Base-by-base conservation (phyloP, 306 rosid species). In the Oemleria cerasiformis region DNA sequence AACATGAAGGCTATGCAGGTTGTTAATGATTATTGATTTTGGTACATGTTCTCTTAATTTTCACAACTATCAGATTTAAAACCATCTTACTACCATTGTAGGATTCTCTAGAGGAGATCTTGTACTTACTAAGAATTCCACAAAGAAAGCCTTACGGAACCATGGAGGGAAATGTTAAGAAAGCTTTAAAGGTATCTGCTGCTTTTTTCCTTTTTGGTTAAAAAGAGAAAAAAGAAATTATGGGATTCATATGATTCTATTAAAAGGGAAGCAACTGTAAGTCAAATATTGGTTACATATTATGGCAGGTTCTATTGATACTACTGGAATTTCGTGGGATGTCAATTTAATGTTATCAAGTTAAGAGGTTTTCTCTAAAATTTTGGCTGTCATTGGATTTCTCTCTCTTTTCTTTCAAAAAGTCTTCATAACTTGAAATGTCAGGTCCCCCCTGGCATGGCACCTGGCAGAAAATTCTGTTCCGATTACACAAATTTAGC, bases 141-240 rank as follows among this genome's bases (percentile, higher is more conserved):
- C 97, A 93, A 73, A 84, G 98, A 73, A 93, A 91, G 73, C 97
- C 98, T 65, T 93, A 77, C 77, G 98, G 98, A 73, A 87, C 97
- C 51, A 93, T 93, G 98, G 97, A 93, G 81, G 89, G 94, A 71
- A 89, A 84, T 84, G 97, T 93, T 73, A 91, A 93, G 87, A 93
- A 87, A 89, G 91, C 90, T 66, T 83, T 91, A 63, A 91, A 93
- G 92, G 97, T 91, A 77, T 73, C 17, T 56, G 57, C 71, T 14
- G 34, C 13, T 65, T 49, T 1, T 6, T 49, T n/a, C 25, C 30
- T 15, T 8, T 9, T 25, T 70, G 25, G 54, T 49, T 16, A 49
- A 49, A n/a, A 25, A 12, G 36, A 5, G 5, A 14, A 14, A 25
- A 25, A 25, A 25, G 30, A 25, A 25, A 1, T 4, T 43, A 38